Evolutionary conservation across 768 basidiomycete species (phyloP).

Genomic region (Crepidotus variabilis): DNA sequence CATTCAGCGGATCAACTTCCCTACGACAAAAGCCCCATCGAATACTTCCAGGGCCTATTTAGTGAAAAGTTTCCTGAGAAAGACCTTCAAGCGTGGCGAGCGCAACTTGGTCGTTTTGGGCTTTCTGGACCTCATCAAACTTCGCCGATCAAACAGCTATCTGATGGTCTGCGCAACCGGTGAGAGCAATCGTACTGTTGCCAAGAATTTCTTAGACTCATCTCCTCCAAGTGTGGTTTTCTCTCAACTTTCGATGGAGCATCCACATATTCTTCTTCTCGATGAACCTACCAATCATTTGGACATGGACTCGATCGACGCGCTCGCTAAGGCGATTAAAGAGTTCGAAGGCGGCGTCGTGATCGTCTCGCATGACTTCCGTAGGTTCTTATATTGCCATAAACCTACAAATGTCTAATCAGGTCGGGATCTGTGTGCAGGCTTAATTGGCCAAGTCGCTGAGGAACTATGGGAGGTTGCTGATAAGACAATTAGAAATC

Average conservation of each 20-base stretch:
- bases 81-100: conserved; percentile 87
- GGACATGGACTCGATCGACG: conserved; percentile 98
- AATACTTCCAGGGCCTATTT: conserved; percentile 88
- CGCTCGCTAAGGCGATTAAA: conserved; percentile 92
- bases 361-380: conserved; percentile 99
- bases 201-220: background rate
- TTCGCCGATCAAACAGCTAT: conserved; percentile 88
- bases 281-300: conserved; percentile 97
- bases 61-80: conserved; percentile 87
- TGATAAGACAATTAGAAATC: conserved; percentile 86
- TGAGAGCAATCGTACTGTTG: conserved; percentile 26
- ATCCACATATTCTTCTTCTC: conserved; percentile 90
- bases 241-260: conserved; percentile 95
- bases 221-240: conserved; percentile 74
- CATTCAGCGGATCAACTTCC: conserved; percentile 98
- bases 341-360: conserved; percentile 98
- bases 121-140: conserved; percentile 93
- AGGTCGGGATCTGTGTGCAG: conserved; percentile 30
- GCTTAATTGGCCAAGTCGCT: conserved; percentile 95
- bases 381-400: conserved; percentile 43
- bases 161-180: conserved; percentile 96
- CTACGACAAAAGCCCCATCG: conserved; percentile 86
- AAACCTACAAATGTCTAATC: background rate
- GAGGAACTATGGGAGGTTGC: conserved; percentile 99
- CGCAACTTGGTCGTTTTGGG: conserved; percentile 94